phyloP scores from a whole-genome alignment of 805 yeast species.

The Sugiyamaella lignohabitans region DNA sequence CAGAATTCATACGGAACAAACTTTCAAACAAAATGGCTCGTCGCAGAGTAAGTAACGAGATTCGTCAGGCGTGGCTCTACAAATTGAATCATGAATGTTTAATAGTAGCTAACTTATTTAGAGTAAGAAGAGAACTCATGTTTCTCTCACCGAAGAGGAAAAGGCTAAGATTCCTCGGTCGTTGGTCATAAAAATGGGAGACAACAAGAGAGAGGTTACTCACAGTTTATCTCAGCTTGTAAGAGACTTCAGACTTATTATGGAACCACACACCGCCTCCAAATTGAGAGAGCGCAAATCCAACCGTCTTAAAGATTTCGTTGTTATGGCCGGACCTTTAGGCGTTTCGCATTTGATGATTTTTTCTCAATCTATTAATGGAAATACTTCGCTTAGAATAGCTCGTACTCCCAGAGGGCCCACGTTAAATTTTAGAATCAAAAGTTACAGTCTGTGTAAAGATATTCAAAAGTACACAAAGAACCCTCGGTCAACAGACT shows the following conservation, averaged over 20 bases:
- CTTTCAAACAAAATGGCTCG: background rate
- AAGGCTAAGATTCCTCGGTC: conserved; percentile 75
- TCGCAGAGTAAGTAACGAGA: background rate
- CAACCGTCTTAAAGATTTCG: conserved; percentile 57
- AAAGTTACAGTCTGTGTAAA: conserved; percentile 69
- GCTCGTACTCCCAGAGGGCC: conserved; percentile 94
- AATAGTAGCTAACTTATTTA: conserved; percentile 30
- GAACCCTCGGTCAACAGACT: conserved; percentile 69
- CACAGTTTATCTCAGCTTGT: conserved; percentile 81
- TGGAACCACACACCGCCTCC: conserved; percentile 97
- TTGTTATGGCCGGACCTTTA: conserved; percentile 67
- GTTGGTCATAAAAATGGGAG: conserved; percentile 87
- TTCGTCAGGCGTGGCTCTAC: too few relatives aligned
- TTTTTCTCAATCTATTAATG: conserved; percentile 75
- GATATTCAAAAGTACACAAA: conserved; percentile 67
- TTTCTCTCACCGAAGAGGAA: conserved; percentile 55
- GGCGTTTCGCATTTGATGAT: conserved; percentile 86
- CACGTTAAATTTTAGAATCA: conserved; percentile 73
- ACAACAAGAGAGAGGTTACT: conserved; percentile 53
- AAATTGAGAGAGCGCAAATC: conserved; percentile 78
- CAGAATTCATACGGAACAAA: too few relatives aligned
- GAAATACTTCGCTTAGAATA: conserved; percentile 74
- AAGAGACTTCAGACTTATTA: conserved; percentile 75
- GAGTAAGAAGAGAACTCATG: conserved; percentile 85
- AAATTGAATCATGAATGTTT: background rate